phyloP scores from a whole-genome alignment of 2,329 filamentous ascomycete species.

The Fonsecaea erecta region DNA sequence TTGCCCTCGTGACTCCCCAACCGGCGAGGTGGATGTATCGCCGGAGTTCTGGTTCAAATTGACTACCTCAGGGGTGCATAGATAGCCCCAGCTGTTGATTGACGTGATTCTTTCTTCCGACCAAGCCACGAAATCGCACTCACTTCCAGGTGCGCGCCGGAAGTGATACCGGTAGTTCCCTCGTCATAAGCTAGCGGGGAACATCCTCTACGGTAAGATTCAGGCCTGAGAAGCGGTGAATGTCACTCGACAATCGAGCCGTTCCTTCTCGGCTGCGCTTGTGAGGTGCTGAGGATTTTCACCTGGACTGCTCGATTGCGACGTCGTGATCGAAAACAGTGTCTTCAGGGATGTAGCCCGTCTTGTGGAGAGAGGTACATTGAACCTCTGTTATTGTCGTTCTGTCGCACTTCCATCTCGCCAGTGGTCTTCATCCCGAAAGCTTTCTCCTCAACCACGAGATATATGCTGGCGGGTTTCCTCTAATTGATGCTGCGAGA shows the following conservation, averaged over 20 bases:
- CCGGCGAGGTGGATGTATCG: neutral
- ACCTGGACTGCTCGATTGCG: neutral
- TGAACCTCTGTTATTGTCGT: neutral
- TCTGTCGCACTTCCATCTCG: neutral
- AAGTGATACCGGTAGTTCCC: neutral
- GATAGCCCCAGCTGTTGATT: neutral
- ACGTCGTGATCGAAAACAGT: neutral
- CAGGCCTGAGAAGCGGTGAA: neutral
- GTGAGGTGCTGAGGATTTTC: neutral
- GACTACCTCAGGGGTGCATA: too few species aligned
- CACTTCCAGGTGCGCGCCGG: neutral
- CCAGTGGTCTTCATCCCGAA: neutral
- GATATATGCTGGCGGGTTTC: constrained; percentile 69
- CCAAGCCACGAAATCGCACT: neutral
- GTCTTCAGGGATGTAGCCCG: neutral
- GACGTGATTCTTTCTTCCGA: neutral
- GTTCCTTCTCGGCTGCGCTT: neutral
- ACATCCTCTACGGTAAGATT: neutral
- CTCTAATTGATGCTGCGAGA: constrained; percentile 68
- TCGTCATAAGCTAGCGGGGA: neutral
- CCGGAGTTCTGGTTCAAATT: neutral
- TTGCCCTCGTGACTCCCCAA: neutral
- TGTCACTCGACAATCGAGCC: neutral
- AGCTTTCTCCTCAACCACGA: constrained; percentile 58
- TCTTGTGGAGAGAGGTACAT: neutral